Evolutionary conservation across 2,329 filamentous ascomycete species (phyloP), one percentile per base, ranked within the genome.

Genomic region (Trichoderma sp.): DNA sequence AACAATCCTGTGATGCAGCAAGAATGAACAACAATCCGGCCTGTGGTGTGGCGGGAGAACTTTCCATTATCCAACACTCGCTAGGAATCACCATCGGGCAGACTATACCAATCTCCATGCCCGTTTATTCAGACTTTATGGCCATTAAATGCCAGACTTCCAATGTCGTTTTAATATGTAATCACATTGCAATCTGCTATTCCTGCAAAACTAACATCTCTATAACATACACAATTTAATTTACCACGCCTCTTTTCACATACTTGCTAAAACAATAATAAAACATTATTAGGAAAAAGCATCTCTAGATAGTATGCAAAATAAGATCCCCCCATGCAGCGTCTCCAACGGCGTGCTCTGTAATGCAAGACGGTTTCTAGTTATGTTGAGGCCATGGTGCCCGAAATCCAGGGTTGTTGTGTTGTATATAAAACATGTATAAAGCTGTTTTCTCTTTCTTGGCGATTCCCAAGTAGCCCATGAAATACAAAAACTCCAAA

Each of bases 261-360:
- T 29, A 13, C 52, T n/a, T 4, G 13, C 53, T 22, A 71, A 68
- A 56, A 56, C 69, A 69, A 64, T 69, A 69, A 65, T 71, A 70
- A 66, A 71, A 73, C 69, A 71, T 71, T 72, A 76, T 75, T 75
- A 75, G 74, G 69, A 71, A 74, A 35, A 54, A 25, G 27, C 34
- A 19, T 34, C 19, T 68, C 66, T 64, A 64, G 59, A 50, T 60
- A 54, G 25, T 53, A 39, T 67, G 45, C 35, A 54, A 54, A 29
- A 60, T 27, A 65, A 22, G 42, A 64, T 19, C 25, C 37, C 25
- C 37, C 39, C 54, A 52, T 17, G 22, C 17, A 58, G 42, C 7
- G 22, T 37, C 54, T 66, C 64, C 64, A 50, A 59, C 37, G 17
- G 53, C 5, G 42, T 25, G n/a, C 13, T 34, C 17, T 58, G 29